Conservation (phyloP, 129 eudicot genomes). For the Pseudognaphalium luteoalbum region DNA sequence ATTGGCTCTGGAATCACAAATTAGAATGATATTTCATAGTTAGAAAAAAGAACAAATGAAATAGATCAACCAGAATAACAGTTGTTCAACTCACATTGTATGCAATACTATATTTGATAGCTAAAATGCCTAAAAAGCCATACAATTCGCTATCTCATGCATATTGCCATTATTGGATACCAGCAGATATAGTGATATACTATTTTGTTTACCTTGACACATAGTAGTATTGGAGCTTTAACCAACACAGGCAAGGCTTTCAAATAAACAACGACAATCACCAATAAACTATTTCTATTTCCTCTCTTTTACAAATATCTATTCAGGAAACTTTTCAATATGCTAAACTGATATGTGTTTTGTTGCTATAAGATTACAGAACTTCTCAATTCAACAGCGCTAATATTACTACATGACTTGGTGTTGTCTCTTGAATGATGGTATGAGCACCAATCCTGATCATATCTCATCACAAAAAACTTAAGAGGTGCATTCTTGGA, state of each 20-base stretch:
- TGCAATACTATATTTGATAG: no score
- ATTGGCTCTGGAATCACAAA: conserved; percentile 63
- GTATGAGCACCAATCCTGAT: background rate
- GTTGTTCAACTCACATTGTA: background rate
- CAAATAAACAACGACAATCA: background rate
- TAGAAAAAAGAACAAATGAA: background rate
- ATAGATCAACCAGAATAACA: background rate
- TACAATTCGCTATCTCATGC: no score
- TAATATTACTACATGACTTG: background rate
- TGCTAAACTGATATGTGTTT: background rate
- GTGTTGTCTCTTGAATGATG: background rate
- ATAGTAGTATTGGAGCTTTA: background rate
- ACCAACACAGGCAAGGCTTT: background rate
- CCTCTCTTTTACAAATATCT: background rate
- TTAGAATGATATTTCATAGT: background rate
- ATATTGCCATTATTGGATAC: no score
- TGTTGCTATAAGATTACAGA: background rate
- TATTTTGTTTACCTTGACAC: background rate
- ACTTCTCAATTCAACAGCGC: background rate
- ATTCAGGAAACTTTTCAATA: background rate
- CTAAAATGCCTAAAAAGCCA: no score
- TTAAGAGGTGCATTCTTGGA: background rate
- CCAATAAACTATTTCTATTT: background rate
- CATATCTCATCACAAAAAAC: background rate
- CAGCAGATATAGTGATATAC: background rate